Evolutionary conservation across 768 basidiomycete species (phyloP).

Genomic region (Amanita brunnescens): DNA sequence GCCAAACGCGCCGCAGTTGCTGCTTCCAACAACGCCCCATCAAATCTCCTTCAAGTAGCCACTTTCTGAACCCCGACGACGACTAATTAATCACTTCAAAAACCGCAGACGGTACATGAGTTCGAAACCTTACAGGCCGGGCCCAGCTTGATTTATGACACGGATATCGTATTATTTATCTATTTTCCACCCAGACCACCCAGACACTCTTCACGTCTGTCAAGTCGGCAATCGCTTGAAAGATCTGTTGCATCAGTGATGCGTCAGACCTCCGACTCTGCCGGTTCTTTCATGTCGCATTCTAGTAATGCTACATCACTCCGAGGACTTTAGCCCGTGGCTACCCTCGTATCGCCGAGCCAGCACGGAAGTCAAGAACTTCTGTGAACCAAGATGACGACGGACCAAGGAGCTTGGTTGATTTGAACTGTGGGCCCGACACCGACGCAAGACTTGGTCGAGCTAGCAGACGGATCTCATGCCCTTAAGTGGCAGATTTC

Average conservation of each 20-base stretch:
- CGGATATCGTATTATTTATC: slow-evolving; percentile 35
- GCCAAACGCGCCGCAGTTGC: slow-evolving; percentile 52
- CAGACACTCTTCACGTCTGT: slow-evolving; percentile 28
- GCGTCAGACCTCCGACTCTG: slow-evolving; percentile 18
- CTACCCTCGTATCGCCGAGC: slow-evolving; percentile 17
- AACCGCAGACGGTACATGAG: slow-evolving; percentile 25
- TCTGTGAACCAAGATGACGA: slow-evolving; percentile 33
- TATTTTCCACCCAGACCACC: slow-evolving; percentile 24
- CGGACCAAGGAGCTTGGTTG: slow-evolving; percentile 44
- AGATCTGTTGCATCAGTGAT: slow-evolving; percentile 28
- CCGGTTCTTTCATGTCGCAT: slow-evolving; percentile 21
- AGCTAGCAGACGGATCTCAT: slow-evolving; percentile 46
- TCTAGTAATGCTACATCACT: slow-evolving; percentile 50
- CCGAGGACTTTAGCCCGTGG: slow-evolving; percentile 30
- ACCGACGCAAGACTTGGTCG: slow-evolving; percentile 61
- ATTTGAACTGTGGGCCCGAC: slow-evolving; percentile 45
- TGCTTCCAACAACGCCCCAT: slow-evolving; percentile 26
- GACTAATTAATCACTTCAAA: slow-evolving; percentile 6
- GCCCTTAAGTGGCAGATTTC: slow-evolving; percentile 34
- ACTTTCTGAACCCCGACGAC: slow-evolving; percentile 1
- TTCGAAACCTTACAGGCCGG: slow-evolving; percentile 50
- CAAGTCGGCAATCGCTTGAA: slow-evolving; percentile 23
- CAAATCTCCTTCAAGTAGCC: slow-evolving; percentile 15
- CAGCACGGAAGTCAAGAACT: slow-evolving; percentile 22
- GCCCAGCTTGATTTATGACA: slow-evolving; percentile 47